Conservation (phyloP, 116 monocot species). For the Thalassia testudinum region DNA sequence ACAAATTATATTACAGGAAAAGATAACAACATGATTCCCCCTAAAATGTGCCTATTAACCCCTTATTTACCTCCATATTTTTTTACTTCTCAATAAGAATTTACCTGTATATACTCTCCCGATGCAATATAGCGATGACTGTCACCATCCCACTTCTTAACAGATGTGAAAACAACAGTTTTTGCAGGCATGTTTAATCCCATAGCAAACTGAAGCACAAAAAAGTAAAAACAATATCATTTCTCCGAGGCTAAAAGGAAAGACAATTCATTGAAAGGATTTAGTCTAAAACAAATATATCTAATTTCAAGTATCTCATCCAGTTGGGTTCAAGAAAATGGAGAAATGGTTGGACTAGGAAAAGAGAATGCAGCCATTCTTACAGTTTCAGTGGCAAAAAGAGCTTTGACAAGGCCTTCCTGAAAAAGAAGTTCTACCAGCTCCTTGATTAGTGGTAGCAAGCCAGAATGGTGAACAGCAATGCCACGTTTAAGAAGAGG, state of each 20-base stretch:
- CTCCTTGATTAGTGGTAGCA: constrained; percentile 88
- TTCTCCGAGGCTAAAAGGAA: too few species aligned
- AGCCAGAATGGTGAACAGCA: constrained; percentile 87
- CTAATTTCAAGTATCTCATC: too few species aligned
- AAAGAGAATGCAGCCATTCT: not conserved
- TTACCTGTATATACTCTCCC: constrained; percentile 92
- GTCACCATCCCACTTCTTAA: constrained; percentile 95
- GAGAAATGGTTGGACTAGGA: too few species aligned
- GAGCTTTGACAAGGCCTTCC: constrained; percentile 92
- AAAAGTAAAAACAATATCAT: too few species aligned
- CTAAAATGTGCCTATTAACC: too few species aligned
- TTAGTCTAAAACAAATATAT: too few species aligned
- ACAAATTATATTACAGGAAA: too few species aligned
- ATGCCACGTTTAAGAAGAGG: constrained; percentile 85
- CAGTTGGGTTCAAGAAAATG: too few species aligned
- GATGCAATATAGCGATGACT: constrained; percentile 64
- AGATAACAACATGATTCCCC: too few species aligned
- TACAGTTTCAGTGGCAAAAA: constrained; percentile 95
- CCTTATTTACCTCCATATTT: too few species aligned
- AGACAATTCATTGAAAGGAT: too few species aligned
- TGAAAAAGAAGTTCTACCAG: constrained; percentile 90
- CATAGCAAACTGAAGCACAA: constrained; percentile 66
- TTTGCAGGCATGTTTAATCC: constrained; percentile 95
- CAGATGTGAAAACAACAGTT: constrained; percentile 81
- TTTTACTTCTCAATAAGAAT: too few species aligned